Evolutionary conservation across 2,329 filamentous ascomycete species (phyloP).

Genomic region (Trichoderma atrobrunneum): DNA sequence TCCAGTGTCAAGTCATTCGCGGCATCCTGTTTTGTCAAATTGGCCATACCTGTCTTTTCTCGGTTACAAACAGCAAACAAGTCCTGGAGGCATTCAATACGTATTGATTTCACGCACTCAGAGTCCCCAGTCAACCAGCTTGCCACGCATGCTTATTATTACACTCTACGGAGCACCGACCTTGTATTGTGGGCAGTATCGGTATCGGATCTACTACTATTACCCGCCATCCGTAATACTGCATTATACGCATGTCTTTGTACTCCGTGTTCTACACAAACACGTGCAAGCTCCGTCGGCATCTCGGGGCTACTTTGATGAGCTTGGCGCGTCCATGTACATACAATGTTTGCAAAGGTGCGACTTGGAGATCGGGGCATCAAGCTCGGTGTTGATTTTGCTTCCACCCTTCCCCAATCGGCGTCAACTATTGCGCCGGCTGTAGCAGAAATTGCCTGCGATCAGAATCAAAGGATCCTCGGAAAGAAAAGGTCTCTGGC

Average conservation of each 20-base stretch:
- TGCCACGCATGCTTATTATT: not conserved
- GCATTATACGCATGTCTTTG: not conserved
- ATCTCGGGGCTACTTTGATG: constrained; percentile 1
- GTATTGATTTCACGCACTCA: not conserved
- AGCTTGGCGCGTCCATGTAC: not conserved
- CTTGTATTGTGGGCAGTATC: not conserved
- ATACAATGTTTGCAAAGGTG: not conserved
- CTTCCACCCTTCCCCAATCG: not conserved
- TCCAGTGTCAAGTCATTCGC: not conserved
- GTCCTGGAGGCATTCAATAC: not conserved
- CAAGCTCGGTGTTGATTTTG: not conserved
- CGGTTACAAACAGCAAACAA: not conserved
- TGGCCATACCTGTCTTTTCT: not conserved
- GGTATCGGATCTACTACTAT: not conserved
- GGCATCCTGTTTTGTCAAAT: not conserved
- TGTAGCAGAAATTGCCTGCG: not conserved
- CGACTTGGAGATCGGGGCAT: not conserved
- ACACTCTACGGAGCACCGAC: not conserved
- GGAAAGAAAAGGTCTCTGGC: not conserved
- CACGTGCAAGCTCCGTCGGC: not conserved
- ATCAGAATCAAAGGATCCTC: not conserved
- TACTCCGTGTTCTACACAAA: not conserved
- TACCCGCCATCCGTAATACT: not conserved
- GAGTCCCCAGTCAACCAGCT: not conserved
- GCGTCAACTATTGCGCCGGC: not conserved